Evolutionary conservation across 2,329 filamentous ascomycete species (phyloP).

Genomic region (Colletotrichum sp.): DNA sequence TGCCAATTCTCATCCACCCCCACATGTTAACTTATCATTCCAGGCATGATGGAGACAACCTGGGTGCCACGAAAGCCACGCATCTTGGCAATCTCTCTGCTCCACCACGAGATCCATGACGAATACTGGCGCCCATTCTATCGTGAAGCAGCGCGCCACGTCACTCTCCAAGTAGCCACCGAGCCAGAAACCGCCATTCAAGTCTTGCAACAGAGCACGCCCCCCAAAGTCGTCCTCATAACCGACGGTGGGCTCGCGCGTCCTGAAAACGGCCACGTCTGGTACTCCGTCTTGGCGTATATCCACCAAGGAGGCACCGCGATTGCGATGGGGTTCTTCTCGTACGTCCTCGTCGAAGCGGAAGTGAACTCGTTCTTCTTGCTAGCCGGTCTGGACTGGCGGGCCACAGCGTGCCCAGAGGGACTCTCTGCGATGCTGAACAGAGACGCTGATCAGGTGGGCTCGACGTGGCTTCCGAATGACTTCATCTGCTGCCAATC

Average conservation of each 20-base stretch:
- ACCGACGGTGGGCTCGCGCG: not conserved
- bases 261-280: not conserved
- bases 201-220: not conserved
- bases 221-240: not conserved
- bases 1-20: fast-evolving
- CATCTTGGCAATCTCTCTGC: not conserved
- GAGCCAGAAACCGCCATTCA: not conserved
- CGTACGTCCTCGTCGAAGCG: not conserved
- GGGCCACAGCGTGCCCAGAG: not conserved
- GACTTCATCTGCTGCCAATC: not conserved
- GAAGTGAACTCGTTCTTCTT: not conserved
- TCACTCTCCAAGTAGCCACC: not conserved
- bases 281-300: not conserved
- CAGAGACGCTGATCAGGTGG: not conserved
- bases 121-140: not conserved
- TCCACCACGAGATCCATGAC: not conserved
- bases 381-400: not conserved
- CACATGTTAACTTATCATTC: not conserved
- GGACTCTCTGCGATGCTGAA: not conserved
- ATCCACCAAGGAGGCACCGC: not conserved
- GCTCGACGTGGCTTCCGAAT: fast-evolving
- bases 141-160: constrained; percentile 2
- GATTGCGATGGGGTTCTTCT: not conserved
- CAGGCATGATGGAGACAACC: not conserved
- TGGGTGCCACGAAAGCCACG: not conserved